phyloP scores from a whole-genome alignment of 2,329 filamentous ascomycete species.

The Paecilomyces dactylethromorphus region DNA sequence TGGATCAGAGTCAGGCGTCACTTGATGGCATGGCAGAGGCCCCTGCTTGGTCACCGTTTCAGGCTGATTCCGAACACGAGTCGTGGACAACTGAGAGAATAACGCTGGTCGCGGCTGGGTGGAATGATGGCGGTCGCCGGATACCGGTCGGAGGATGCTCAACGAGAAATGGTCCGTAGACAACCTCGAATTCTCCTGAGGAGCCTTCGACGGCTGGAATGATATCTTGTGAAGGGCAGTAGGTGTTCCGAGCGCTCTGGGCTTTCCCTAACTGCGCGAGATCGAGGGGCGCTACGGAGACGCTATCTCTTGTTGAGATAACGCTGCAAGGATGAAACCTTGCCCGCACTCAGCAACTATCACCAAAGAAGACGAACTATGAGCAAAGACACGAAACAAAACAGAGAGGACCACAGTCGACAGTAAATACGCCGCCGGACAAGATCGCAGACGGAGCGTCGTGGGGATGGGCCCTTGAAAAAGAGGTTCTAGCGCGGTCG shows the following conservation, averaged over 20 bases:
- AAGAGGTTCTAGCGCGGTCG: neutral
- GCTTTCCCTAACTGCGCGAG: neutral
- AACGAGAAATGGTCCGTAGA: neutral
- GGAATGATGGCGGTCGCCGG: neutral
- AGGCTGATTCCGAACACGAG: neutral
- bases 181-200: neutral
- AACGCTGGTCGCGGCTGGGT: neutral
- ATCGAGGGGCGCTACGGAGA: neutral
- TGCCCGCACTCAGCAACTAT: neutral
- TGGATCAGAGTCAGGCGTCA: neutral
- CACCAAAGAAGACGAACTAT: neutral
- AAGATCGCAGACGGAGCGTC: neutral
- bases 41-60: neutral
- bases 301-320: neutral
- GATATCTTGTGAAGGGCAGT: neutral
- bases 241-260: neutral
- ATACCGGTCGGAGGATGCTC: neutral
- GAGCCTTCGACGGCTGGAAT: neutral
- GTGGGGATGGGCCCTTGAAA: neutral
- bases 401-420: neutral
- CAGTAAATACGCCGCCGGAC: neutral
- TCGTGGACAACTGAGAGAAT: neutral
- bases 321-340: neutral
- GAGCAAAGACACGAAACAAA: neutral
- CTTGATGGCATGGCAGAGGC: conserved; percentile 1